Evolutionary conservation across 2,329 filamentous ascomycete genomes (phyloP).

Genomic region (Ramularia collo-cygni): DNA sequence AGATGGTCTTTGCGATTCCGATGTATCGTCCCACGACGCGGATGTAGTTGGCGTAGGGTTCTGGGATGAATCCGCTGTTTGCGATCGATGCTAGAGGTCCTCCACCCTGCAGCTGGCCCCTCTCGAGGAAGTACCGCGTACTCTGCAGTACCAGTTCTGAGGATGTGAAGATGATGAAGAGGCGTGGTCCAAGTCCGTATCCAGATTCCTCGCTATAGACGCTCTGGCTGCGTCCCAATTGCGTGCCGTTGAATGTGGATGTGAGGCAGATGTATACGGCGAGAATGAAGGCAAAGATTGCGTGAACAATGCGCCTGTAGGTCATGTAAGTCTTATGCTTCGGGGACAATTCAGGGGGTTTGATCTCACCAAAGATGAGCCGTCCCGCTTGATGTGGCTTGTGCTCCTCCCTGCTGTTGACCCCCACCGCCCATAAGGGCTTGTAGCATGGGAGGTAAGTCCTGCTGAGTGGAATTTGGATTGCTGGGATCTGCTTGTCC

Average conservation of each 20-base stretch:
- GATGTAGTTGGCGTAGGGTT: constrained; percentile 56
- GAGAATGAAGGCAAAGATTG: constrained; percentile 61
- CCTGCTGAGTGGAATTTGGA: constrained; percentile 35
- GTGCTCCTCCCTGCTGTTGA: constrained; percentile 24
- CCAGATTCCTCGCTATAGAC: constrained; percentile 36
- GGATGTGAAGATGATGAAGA: constrained; percentile 77
- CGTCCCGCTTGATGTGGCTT: constrained; percentile 34
- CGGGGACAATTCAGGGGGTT: no score
- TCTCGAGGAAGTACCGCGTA: constrained; percentile 63
- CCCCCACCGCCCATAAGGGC: constrained; percentile 37
- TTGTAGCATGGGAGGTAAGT: constrained; percentile 39
- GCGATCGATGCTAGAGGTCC: constrained; percentile 59
- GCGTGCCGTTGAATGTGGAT: constrained; percentile 62
- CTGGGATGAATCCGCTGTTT: constrained; percentile 55
- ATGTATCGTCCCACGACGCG: constrained; percentile 58
- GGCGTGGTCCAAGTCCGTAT: constrained; percentile 42
- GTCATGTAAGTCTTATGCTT: no score
- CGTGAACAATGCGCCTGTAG: constrained; percentile 67
- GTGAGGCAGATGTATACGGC: constrained; percentile 63
- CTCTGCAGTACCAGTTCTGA: constrained; percentile 67
- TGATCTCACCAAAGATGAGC: constrained; percentile 61
- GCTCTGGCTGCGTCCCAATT: constrained; percentile 45
- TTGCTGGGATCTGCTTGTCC: constrained; percentile 26
- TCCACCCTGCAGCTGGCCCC: constrained; percentile 48
- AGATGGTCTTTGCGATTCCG: constrained; percentile 64